These are phyloP conservation scores for Spiromastix sp. DNA, from an alignment of 2,329 filamentous ascomycete genomes.

Conservation along the genomic window DNA sequence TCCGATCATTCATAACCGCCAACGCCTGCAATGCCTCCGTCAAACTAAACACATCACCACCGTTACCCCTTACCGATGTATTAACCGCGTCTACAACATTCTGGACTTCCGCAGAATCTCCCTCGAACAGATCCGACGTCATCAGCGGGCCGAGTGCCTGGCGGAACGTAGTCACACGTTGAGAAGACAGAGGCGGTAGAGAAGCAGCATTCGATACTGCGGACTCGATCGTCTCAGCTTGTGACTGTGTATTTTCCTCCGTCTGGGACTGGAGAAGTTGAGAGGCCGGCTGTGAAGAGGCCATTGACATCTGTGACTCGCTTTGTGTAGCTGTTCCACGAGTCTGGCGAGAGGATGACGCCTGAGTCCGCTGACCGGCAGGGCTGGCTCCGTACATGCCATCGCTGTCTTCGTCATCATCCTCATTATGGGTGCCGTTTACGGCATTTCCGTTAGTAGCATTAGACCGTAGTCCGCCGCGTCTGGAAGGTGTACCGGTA, in stretches of 20 bases:
- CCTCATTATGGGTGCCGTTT: conserved; percentile 43
- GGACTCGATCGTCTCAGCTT: conserved; percentile 11
- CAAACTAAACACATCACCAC: conserved; percentile 49
- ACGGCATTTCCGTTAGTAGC: conserved; percentile 24
- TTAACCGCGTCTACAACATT: conserved; percentile 74
- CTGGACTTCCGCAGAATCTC: conserved; percentile 65
- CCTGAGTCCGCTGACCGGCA: conserved; percentile 27
- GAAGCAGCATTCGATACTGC: conserved; percentile 19
- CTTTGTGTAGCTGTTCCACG: conserved; percentile 30
- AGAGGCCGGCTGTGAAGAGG: conserved; percentile 69
- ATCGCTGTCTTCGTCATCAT: conserved; percentile 42
- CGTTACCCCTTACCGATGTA: conserved; percentile 43
- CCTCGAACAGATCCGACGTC: conserved; percentile 69
- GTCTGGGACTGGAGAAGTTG: conserved; percentile 51
- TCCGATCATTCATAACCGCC: conserved; percentile 66
- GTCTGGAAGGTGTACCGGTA: conserved; percentile 19
- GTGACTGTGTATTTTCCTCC: conserved; percentile 20
- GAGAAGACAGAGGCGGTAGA: conserved; percentile 44
- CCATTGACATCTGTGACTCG: conserved; percentile 55
- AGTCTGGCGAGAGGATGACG: conserved; percentile 21
- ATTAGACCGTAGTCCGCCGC: conserved; percentile 25
- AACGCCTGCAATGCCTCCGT: conserved; percentile 69
- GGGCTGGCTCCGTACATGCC: conserved; percentile 46
- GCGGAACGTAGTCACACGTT: conserved; percentile 65
- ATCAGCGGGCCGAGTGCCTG: conserved; percentile 73